Conservation (phyloP, 2,329 filamentous ascomycete genomes). For the Seiridium cupressi region DNA sequence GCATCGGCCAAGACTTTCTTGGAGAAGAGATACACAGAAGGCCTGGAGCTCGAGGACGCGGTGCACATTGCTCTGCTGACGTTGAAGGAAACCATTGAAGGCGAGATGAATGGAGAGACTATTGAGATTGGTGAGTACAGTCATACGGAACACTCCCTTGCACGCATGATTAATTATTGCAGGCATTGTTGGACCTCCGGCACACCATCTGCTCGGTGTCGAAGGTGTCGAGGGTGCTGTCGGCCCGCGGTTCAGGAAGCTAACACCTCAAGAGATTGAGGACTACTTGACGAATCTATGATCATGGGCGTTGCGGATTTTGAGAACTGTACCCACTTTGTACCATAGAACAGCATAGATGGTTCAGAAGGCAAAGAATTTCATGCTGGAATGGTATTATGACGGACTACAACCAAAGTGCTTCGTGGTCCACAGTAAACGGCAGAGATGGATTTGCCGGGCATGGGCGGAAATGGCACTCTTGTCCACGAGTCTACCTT, state of each 20-base stretch:
- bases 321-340: slow-evolving; percentile 30
- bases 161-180: slow-evolving; percentile 19
- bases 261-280: slow-evolving; percentile 97
- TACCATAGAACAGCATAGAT: slow-evolving; percentile 48
- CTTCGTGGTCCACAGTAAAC: slow-evolving; percentile 48
- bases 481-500: slow-evolving; percentile 32
- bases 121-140: slow-evolving; percentile 83
- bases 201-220: slow-evolving; percentile 86
- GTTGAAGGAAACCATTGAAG: slow-evolving; percentile 98
- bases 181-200: slow-evolving; percentile 95
- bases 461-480: slow-evolving; percentile 24
- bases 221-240: slow-evolving; percentile 84
- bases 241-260: slow-evolving; percentile 87
- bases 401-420: slow-evolving; percentile 46
- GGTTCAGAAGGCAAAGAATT: slow-evolving; percentile 30
- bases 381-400: slow-evolving; percentile 15
- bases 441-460: slow-evolving; percentile 29
- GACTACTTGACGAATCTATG: slow-evolving; percentile 99
- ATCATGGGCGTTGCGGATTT: slow-evolving; percentile 30
- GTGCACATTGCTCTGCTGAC: slow-evolving; percentile 97
- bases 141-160: not conserved
- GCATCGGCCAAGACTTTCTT: slow-evolving; percentile 98
- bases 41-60: slow-evolving; percentile 93
- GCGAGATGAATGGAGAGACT: slow-evolving; percentile 98
- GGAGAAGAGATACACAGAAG: slow-evolving; percentile 98